phyloP scores from a whole-genome alignment of 2,329 filamentous ascomycete species.

The Verticillium zaregamsianum region DNA sequence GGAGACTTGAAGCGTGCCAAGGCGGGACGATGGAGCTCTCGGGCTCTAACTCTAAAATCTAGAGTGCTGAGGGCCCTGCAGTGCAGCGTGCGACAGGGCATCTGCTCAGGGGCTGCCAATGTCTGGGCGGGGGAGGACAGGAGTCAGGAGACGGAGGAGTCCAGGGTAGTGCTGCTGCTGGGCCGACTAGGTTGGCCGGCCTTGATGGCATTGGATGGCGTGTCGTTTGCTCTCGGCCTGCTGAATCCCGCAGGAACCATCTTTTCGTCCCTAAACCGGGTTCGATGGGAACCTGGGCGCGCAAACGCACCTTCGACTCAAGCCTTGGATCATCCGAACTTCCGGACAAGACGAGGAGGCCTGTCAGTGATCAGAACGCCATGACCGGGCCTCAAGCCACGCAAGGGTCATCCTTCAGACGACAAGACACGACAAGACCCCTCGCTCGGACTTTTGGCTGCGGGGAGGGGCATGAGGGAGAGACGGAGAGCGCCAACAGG shows the following conservation, averaged over 20 bases:
- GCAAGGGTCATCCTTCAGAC: not conserved
- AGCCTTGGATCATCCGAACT: not conserved
- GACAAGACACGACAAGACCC: not conserved
- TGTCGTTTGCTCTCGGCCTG: not conserved
- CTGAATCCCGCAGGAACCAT: not conserved
- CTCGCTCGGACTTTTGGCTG: not conserved
- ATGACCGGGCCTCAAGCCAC: not conserved
- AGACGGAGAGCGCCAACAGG: not conserved
- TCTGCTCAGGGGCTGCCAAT: not conserved
- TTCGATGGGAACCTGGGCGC: not conserved
- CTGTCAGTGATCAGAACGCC: not conserved
- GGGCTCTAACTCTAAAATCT: not conserved
- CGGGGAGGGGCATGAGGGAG: not conserved
- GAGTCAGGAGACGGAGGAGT: not conserved
- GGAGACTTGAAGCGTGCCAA: constrained; percentile 5
- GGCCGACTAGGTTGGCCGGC: not conserved
- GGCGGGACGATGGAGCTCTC: not conserved
- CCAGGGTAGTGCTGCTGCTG: not conserved
- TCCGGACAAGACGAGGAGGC: not conserved
- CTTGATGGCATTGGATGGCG: not conserved
- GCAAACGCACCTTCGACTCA: not conserved
- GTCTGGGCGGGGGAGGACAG: not conserved
- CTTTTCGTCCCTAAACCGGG: not conserved
- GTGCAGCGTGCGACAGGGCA: not conserved
- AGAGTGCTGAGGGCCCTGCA: not conserved